Evolutionary conservation across 225 moss, liverwort and hornwort genomes (phyloP), one percentile per base, ranked within the genome.

Genomic region (Sphagnum tenellum): DNA sequence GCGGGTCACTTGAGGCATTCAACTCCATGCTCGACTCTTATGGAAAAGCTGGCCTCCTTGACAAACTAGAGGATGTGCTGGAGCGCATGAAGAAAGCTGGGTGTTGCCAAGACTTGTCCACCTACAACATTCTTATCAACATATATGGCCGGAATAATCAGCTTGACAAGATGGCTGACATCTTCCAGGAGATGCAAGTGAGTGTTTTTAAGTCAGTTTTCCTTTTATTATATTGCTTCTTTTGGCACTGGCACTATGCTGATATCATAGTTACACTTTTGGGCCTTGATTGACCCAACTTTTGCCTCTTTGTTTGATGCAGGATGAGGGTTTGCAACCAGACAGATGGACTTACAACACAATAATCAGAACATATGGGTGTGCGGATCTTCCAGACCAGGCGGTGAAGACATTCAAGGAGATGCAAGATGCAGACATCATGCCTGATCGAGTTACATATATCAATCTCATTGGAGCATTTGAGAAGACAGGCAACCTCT

Each of bases 261-360:
- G 29, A 29, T 29, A 29, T 29, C 29, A 29, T 29, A 29, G 29
- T 0, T 0, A 29, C 29, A 29, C 29, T 29, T 29, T 29, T 29
- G 29, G 29, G 29, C 29, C 29, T 29, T 29, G 29, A 29, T 29
- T 29, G 29, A 29, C 29, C 29, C 29, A 29, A 29, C 29, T 29
- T 29, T 29, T 29, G 29, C 29, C 29, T 29, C 29, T 29, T 29
- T 29, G 29, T 29, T 29, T 29, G 29, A 29, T 29, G 73, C 84
- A 88, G 82, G 72, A 82, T 54, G 73, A 73, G 45, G 87, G 89
- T 48, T 74, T 80, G 58, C 81, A 72, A 64, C 96, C 92, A 12
- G 96, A 98, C 81, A 69, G 77, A 66, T 93, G 92, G 86, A 98
- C 96, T 12, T 98, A 87, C 59, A 98, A 98, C 46, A 98, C 90